phyloP scores from a whole-genome alignment of 1,284 basidiomycete genomes.

The Schizophyllum commune region DNA sequence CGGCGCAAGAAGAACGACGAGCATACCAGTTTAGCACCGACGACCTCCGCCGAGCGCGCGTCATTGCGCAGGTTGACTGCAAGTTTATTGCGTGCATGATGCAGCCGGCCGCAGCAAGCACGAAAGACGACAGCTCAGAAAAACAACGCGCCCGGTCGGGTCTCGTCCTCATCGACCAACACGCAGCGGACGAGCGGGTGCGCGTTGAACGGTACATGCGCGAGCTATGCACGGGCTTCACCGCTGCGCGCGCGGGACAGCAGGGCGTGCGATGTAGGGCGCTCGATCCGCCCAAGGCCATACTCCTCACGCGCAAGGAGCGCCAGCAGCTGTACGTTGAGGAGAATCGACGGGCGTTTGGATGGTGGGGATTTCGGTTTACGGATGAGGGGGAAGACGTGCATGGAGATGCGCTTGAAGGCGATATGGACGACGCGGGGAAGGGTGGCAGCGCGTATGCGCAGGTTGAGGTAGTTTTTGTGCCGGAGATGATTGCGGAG shows the following conservation, averaged over 20 bases:
- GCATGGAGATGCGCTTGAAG: conserved; percentile 13
- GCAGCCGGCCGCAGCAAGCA: conserved; percentile 4
- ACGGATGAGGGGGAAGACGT: conserved; percentile 24
- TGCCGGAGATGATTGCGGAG: conserved; percentile 61
- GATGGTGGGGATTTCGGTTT: conserved; percentile 70
- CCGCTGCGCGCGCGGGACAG: conserved; percentile 21
- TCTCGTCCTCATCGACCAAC: conserved; percentile 88
- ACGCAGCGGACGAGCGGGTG: conserved; percentile 90
- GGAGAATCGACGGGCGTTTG: conserved; percentile 40
- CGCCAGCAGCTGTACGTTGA: conserved; percentile 37
- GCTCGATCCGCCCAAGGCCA: conserved; percentile 42
- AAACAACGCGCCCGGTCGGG: conserved; percentile 16
- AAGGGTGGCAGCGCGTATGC: conserved; percentile 35
- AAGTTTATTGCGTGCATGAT: conserved; percentile 82
- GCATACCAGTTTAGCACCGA: conserved; percentile 35
- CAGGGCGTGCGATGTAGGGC: conserved; percentile 17
- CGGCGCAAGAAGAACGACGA: neutral
- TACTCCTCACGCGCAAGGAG: conserved; percentile 63
- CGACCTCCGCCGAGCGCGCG: conserved; percentile 44
- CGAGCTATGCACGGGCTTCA: conserved; percentile 60
- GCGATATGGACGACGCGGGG: conserved; percentile 20
- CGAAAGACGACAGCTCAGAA: neutral
- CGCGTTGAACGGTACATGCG: conserved; percentile 79
- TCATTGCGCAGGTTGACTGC: conserved; percentile 79
- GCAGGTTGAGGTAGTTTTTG: conserved; percentile 48